Evolutionary conservation across 768 basidiomycete genomes (phyloP), one percentile per base, ranked within the genome.

Genomic region (Panaeolus cyanescens): DNA sequence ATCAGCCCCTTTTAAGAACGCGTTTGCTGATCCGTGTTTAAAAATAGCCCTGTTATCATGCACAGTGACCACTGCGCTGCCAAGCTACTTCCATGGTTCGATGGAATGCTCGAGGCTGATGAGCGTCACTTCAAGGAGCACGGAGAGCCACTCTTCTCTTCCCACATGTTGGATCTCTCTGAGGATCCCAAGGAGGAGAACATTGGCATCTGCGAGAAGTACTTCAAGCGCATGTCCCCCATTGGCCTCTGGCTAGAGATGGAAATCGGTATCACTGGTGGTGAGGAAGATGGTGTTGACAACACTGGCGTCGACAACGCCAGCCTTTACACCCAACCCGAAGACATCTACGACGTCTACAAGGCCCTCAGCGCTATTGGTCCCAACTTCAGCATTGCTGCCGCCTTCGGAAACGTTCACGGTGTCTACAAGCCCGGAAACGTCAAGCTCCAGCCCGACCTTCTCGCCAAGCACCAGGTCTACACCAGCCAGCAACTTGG

Each of bases 231-330:
- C 72, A 92, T 99, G 95, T 91, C 92, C 2, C 87, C 90, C 63
- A 76, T 99, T 71, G 91, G 92, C 56, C 79, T 93, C 63, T 99
- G 94, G 94, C 93, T 99, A 75, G 97, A 99, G 85, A 99, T 99
- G 97, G 97, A 99, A 79, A 99, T 99, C 74, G 97, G 97, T 71
- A 99, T 99, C 78, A 99, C 97, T 55, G 97, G 97, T 71, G 97
- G 97, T 69, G 97, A 99, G 77, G 97, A 99, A 76, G 97, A 99
- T 72, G 96, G 97, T 73, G 97, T 99, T 54, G 96, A 99, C 80
- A 99, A 99, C 85, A 90, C 94, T 50, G 87, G 82, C 39, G 95
- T 95, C 64, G 97, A 99, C 80, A 99, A 99, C 79, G 81, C 89
- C 50, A 85, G 85, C 62, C 82, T 99, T 70, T 99, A 99, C 85